These are phyloP conservation scores for Termitomyces bulborhizus DNA, from an alignment of 768 basidiomycete species.

Conservation along the genomic window DNA sequence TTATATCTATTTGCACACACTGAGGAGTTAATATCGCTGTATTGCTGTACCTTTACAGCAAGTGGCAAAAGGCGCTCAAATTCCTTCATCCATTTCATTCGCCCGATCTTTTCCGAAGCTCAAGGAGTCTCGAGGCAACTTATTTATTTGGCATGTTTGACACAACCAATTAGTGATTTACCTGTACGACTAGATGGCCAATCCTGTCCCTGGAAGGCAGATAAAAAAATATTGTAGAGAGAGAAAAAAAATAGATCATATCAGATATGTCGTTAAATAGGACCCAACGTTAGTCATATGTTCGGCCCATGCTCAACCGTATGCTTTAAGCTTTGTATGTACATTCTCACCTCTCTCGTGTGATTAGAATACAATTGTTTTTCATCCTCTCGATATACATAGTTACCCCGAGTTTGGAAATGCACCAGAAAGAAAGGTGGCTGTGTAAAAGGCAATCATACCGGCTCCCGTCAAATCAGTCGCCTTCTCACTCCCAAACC, in stretches of 20 bases:
- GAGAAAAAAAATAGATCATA: neutral
- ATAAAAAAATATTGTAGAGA: neutral
- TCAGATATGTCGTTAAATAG: neutral
- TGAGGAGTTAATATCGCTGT: slow-evolving; percentile 3
- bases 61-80: slow-evolving; percentile 12
- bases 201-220: neutral
- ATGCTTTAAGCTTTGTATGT: neutral
- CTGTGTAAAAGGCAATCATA: slow-evolving; percentile 3
- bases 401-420: too few relatives aligned
- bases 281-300: neutral
- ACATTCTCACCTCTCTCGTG: neutral
- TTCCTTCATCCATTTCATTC: neutral
- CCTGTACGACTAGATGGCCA: neutral
- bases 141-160: neutral
- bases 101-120: slow-evolving; percentile 6
- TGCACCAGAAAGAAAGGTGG: neutral
- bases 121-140: neutral
- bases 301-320: neutral
- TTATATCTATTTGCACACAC: neutral
- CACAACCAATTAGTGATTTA: neutral
- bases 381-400: too few relatives aligned
- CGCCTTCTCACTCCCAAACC: too few relatives aligned
- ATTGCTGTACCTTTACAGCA: slow-evolving; percentile 1
- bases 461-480: neutral
- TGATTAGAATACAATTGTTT: too few relatives aligned